These are phyloP conservation scores for Cymbidium sinense DNA, from an alignment of 106 monocot species.

Conservation along the genomic window DNA sequence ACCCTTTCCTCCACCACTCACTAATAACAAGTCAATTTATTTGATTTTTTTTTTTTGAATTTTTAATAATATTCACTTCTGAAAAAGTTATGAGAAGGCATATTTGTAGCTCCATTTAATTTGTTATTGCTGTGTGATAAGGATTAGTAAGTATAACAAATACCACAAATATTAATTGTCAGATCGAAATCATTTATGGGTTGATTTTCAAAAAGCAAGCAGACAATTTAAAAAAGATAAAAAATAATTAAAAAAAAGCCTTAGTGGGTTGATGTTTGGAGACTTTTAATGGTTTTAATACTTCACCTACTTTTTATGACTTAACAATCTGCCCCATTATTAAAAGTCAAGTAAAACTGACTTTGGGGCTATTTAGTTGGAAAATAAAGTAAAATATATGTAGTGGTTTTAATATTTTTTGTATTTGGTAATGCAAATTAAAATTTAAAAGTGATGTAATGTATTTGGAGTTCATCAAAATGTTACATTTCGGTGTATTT, in stretches of 20 bases:
- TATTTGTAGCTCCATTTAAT: no score
- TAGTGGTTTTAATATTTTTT: no score
- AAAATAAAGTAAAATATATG: no score
- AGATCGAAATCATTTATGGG: no score
- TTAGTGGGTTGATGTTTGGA: not conserved
- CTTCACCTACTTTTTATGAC: not conserved
- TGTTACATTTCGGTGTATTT: no score
- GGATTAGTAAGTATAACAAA: no score
- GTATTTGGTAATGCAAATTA: no score
- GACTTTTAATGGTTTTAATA: not conserved
- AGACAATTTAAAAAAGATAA: not conserved
- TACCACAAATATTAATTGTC: not conserved
- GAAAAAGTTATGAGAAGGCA: no score
- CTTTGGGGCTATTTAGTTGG: no score
- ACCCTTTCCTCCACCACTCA: not conserved
- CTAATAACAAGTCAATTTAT: not conserved
- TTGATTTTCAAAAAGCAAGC: not conserved
- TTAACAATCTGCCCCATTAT: not conserved
- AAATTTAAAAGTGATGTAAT: no score
- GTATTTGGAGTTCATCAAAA: no score
- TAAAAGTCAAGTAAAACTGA: not conserved
- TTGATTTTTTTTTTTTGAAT: not conserved
- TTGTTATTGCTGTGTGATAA: no score
- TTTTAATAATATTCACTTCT: not conserved
- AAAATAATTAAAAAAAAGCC: not conserved